These are phyloP conservation scores for Rubus idaeus DNA, from an alignment of 306 rosid genomes.

Conservation along the genomic window DNA sequence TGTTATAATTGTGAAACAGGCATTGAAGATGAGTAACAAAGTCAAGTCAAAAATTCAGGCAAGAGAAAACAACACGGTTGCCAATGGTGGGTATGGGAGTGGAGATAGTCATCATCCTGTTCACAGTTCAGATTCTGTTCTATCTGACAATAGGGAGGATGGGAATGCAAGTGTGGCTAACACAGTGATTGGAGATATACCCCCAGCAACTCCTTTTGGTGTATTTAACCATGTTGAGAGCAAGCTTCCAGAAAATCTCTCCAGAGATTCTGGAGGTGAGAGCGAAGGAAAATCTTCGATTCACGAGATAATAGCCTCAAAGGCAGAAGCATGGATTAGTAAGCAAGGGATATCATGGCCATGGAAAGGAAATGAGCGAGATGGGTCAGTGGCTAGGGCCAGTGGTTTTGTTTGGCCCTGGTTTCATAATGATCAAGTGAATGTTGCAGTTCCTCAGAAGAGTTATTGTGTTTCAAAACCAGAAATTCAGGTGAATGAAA, in stretches of 20 bases:
- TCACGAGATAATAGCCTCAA: conserved; percentile 60
- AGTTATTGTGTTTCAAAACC: conserved; percentile 40
- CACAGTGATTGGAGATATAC: conserved; percentile 73
- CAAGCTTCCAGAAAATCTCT: conserved; percentile 45
- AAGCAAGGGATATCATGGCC: conserved; percentile 82
- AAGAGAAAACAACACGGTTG: conserved; percentile 55
- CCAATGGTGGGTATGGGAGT: conserved; percentile 51
- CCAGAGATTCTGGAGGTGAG: conserved; percentile 62
- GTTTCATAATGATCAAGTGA: conserved; percentile 64
- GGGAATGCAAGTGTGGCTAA: conserved; percentile 86
- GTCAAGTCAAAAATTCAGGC: conserved; percentile 70
- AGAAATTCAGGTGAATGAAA: conserved; percentile 54
- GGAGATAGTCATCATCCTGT: conserved; percentile 64
- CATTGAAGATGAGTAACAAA: conserved; percentile 84
- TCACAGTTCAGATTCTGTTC: conserved; percentile 48
- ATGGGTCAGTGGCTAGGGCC: conserved; percentile 51
- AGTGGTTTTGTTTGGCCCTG: conserved; percentile 47
- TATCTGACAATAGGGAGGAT: conserved; percentile 60
- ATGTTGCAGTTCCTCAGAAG: conserved; percentile 45
- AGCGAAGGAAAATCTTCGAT: conserved; percentile 59
- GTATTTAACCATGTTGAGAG: conserved; percentile 50
- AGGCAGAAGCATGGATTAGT: conserved; percentile 87
- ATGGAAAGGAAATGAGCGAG: conserved; percentile 73
- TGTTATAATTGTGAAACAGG: conserved; percentile 56
- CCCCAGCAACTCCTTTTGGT: conserved; percentile 51